Base-by-base conservation (phyloP, 163 green algal species). In the Coccomyxa subellipsoidea region DNA sequence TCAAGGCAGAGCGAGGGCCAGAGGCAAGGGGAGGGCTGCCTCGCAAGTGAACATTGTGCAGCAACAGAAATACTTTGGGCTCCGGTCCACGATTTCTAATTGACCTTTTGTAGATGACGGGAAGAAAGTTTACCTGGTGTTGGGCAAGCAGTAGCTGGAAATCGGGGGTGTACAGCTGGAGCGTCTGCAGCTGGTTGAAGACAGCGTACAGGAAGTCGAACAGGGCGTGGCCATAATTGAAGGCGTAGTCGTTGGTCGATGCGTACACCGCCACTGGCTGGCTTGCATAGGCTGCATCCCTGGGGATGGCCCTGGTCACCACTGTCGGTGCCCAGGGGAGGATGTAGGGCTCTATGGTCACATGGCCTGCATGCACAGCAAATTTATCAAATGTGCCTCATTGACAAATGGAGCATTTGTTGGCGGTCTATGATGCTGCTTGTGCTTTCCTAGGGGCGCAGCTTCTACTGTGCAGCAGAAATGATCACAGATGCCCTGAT, bases 181-280 rank as follows among this genome's bases (percentile, higher is more conserved):
- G 81, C 69, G 59, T 73, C 38, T 85, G 76, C 78, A 83, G 82
- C 70, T 79, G 73, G 70, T 83, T 86, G 82, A 86, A 86, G 0
- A 86, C 38, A n/a, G 82, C 77, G 12, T 83, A 72, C 47, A 86
- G 54, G 69, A 86, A 76, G 53, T 86, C 82, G 78, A 79, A 86
- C 69, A 86, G 72, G 2, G 82, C 78, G 70, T 86, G 82, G 34
- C 82, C 82, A 27, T 83, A 83, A 53, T 86, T 86, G 38, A 40
- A 77, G 15, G 54, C 36, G 8, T 80, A 81, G 47, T 38, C 29
- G 27, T 77, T 40, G 18, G 53, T 71, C 23, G 82, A 39, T 38
- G 78, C 78, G 10, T 54, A 18, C 32, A 40, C 71, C 0, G 71
- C 71, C 21, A 78, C 71, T 23, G 71, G 71, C 66, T 73, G 66